Base-by-base conservation (phyloP, 306 rosid species). In the Castanospermum australe region DNA sequence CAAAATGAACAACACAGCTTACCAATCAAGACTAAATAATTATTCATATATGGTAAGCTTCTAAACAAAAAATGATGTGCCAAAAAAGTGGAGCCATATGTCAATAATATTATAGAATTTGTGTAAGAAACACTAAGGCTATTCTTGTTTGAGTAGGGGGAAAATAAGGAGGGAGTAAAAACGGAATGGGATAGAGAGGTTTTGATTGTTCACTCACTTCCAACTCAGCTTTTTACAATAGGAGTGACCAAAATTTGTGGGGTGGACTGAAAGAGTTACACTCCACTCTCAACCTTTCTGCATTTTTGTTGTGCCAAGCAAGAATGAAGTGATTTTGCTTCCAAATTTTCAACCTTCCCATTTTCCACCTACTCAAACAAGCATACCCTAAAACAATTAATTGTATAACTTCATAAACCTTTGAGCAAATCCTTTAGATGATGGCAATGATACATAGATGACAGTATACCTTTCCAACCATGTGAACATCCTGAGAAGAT, bases 401-500 rank as follows among this genome's bases (percentile, higher is more conserved):
- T 42, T 21, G 24, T 41, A 57, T 41, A 66, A 67, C 55, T 39
- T 73, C 24, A 17, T 69, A 73, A 47, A 77, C 45, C 42, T 28
- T 33, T 35, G 67, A 86, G 39, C 66, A 42, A 78, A 61, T 59
- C 65, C 64, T 25, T 76, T 55, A 44, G 68, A 64, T 47, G 24
- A 76, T 42, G 44, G 9, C 28, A 79, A 57, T 70, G 59, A 79
- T 57, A 42, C 50, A 62, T 44, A 38, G 47, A 76, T 71, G 64
- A 70, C 35, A 39, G 33, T 65, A 12, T 91, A 95, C 99, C 99
- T 92, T 95, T 81, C 99, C 99, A 70, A 92, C 89, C 92, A 95
- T 82, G 79, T 95, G 99, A 89, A 89, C 85, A 71, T 93, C 97
- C 39, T 84, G 91, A 33, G 94, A 89, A 61, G 90, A 71, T 80